Evolutionary conservation across 2,329 filamentous ascomycete species (phyloP).

Genomic region (Nemania bipapillata): DNA sequence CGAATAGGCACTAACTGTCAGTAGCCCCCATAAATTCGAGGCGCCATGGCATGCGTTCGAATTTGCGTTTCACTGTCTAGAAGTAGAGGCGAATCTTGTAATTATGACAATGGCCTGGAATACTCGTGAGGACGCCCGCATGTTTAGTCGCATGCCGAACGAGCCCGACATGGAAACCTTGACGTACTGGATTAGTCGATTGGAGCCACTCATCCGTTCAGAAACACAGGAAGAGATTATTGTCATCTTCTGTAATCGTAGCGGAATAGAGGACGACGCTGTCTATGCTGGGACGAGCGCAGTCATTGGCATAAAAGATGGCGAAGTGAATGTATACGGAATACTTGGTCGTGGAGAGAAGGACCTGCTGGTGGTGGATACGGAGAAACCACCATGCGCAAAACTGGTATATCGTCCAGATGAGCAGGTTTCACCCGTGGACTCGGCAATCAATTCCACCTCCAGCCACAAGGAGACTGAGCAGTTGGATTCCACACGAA

Average conservation of each 20-base stretch:
- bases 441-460: conserved; percentile 22
- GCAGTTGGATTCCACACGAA: not conserved
- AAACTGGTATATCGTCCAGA: conserved; percentile 57
- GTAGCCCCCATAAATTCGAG: conserved; percentile 63
- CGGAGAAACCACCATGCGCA: conserved; percentile 58
- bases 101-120: conserved; percentile 83
- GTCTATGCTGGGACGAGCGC: conserved; percentile 80
- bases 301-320: conserved; percentile 72
- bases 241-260: conserved; percentile 76
- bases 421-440: conserved; percentile 37
- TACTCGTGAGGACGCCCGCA: conserved; percentile 64
- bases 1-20: conserved; percentile 40
- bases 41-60: conserved; percentile 62
- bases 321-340: conserved; percentile 75
- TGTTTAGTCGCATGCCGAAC: conserved; percentile 60
- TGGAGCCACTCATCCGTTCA: conserved; percentile 71
- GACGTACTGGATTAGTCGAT: conserved; percentile 77
- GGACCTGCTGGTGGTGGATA: conserved; percentile 75
- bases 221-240: conserved; percentile 69
- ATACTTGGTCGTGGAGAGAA: conserved; percentile 76
- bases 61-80: conserved; percentile 67
- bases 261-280: conserved; percentile 72
- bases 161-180: conserved; percentile 78
- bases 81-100: conserved; percentile 68
- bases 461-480: not conserved